Percentiles rank a stretch among this genome's conserved stretches.
Conservation (phyloP, 768 basidiomycete species). For the Pisolithus microcarpus region DNA sequence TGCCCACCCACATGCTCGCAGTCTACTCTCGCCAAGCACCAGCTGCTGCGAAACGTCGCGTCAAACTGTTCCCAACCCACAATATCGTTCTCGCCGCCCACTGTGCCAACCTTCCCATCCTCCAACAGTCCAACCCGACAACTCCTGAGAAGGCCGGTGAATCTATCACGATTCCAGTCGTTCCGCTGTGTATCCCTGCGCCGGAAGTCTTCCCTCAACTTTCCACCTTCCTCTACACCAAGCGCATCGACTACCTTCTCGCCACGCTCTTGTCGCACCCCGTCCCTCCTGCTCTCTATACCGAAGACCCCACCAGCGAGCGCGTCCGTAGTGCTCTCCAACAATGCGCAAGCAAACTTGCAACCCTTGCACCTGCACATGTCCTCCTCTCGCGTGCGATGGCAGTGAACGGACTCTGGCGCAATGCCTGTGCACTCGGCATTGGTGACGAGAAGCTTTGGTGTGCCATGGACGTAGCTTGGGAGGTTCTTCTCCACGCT, state of each 20-base stretch:
- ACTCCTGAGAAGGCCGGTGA: slow-evolving; percentile 12
- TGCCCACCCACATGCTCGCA: slow-evolving; percentile 27
- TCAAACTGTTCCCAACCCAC: slow-evolving; percentile 32
- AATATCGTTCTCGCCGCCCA: slow-evolving; percentile 28
- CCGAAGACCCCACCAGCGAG: slow-evolving; percentile 17
- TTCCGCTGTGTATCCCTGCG: slow-evolving; percentile 65
- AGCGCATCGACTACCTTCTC: slow-evolving; percentile 52
- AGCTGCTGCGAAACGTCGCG: slow-evolving; percentile 20
- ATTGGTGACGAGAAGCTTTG: slow-evolving; percentile 43
- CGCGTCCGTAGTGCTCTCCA: slow-evolving; percentile 8
- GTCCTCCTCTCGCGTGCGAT: slow-evolving; percentile 31
- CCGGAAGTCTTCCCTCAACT: slow-evolving; percentile 61
- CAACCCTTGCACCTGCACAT: slow-evolving; percentile 10
- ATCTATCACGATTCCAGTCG: slow-evolving; percentile 44
- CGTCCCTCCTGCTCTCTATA: slow-evolving; percentile 18
- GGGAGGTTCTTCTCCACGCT: slow-evolving; percentile 40
- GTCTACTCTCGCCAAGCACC: slow-evolving; percentile 22
- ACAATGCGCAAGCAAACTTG: slow-evolving; percentile 12
- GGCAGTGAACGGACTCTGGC: slow-evolving; percentile 42
- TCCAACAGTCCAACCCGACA: slow-evolving; percentile 11
- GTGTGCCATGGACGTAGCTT: slow-evolving; percentile 42
- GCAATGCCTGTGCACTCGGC: slow-evolving; percentile 43
- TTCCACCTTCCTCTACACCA: slow-evolving; percentile 62
- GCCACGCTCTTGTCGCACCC: slow-evolving; percentile 51
- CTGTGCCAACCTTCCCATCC: slow-evolving; percentile 24